These are phyloP conservation scores for Grifola frondosa DNA, from an alignment of 1,284 basidiomycete genomes.

Conservation along the genomic window DNA sequence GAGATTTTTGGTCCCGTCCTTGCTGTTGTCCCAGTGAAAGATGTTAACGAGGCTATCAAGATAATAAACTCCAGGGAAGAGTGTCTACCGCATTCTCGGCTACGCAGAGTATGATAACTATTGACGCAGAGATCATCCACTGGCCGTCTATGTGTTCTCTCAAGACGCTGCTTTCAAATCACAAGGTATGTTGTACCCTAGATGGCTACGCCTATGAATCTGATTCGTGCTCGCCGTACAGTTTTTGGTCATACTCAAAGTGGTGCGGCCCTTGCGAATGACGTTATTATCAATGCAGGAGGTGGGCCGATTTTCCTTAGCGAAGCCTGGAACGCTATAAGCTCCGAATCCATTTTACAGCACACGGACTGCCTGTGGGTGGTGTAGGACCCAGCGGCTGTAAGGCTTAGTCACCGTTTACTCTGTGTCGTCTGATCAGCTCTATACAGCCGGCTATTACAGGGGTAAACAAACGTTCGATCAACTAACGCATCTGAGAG, in stretches of 20 bases:
- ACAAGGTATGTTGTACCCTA: slow-evolving; percentile 52
- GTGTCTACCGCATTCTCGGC: not conserved
- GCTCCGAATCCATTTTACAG: slow-evolving; percentile 30
- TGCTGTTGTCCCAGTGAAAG: slow-evolving; percentile 74
- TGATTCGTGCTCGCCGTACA: slow-evolving; percentile 23
- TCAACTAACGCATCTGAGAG: slow-evolving; percentile 65
- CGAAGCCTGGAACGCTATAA: not conserved
- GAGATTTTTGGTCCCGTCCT: slow-evolving; percentile 47
- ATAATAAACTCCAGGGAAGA: slow-evolving; percentile 63
- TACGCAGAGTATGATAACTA: not conserved
- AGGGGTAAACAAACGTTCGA: slow-evolving; percentile 67
- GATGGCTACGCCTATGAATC: not conserved
- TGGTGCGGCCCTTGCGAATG: slow-evolving; percentile 69
- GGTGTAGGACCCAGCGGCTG: slow-evolving; percentile 74
- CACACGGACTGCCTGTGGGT: slow-evolving; percentile 69
- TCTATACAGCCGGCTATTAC: slow-evolving; percentile 53
- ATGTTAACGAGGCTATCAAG: slow-evolving; percentile 70
- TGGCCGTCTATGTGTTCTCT: slow-evolving; percentile 78
- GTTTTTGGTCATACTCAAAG: slow-evolving; percentile 69
- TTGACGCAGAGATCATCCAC: slow-evolving; percentile 62
- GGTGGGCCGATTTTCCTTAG: too few relatives aligned
- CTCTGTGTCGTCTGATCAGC: not conserved
- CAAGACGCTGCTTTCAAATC: slow-evolving; percentile 56
- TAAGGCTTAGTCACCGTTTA: slow-evolving; percentile 34
- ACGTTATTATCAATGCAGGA: slow-evolving; percentile 54